phyloP scores from a whole-genome alignment of 257 asterid genomes.

The Datura wrightii region DNA sequence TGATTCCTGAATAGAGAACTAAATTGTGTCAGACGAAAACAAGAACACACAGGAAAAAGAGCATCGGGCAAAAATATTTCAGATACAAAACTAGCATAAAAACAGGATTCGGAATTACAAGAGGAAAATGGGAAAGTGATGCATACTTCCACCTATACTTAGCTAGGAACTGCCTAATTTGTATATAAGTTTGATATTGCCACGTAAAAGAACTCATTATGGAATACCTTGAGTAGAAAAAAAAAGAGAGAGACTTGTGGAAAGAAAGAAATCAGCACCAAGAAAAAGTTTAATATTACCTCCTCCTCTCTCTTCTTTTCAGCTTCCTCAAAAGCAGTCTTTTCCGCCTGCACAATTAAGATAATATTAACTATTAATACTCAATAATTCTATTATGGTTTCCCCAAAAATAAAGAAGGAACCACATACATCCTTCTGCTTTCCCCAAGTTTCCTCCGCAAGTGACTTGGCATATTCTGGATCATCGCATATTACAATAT shows the following conservation, averaged over 20 bases:
- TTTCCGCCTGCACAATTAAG: conserved; percentile 73
- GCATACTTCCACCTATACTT: neutral
- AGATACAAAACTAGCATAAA: neutral
- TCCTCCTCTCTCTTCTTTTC: conserved; percentile 93
- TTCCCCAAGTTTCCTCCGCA: conserved; percentile 96
- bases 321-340: conserved; percentile 90
- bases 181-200: neutral
- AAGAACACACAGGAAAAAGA: neutral
- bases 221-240: neutral
- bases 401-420: neutral
- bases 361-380: conserved; percentile 10
- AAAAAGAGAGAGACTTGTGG: neutral
- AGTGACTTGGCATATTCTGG: conserved; percentile 85
- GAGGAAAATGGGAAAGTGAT: neutral
- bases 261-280: neutral
- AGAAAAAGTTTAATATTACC: conserved; percentile 46
- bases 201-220: neutral
- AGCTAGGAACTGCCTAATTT: neutral
- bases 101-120: neutral
- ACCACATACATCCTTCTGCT: conserved; percentile 83
- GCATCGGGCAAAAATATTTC: neutral
- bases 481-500: conserved; percentile 79
- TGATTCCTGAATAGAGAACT: conserved; percentile 45
- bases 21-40: neutral
- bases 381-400: neutral